Base-by-base conservation (phyloP, 2,329 filamentous ascomycete species). In the Fusarium euwallaceae region DNA sequence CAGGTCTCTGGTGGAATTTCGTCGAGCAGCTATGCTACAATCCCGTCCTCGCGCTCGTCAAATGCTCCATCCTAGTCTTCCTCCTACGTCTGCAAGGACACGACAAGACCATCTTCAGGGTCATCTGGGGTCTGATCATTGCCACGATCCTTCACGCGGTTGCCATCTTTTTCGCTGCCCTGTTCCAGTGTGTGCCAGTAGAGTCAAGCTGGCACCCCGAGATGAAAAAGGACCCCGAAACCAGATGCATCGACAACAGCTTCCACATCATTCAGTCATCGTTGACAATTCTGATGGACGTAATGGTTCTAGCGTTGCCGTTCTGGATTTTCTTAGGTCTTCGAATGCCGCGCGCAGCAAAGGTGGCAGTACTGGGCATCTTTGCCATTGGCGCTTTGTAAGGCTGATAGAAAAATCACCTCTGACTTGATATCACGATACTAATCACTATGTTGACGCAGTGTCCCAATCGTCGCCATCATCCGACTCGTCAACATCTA, bases 11-110 rank as follows among this genome's bases (percentile, higher is more conserved):
- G 75, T 84, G 80, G 80, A 83, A 83, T 74, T 86, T 83, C 43
- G 72, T 83, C 16, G 82, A 82, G 39, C 82, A 86, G 27, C 76
- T 86, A 39, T 77, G 84, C 2, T 87, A 87, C 76, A 87, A 86
- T 51, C 85, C 85, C 1, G 83, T 87, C 34, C 74, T 87, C 3
- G 84, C 84, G 29, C 78, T 87, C 11, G 84, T 86, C 67, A 87
- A 87, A 67, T 80, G 82, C 14, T 87, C 86, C 1, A 79, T 86
- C 27, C 79, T 87, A 7, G 71, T 87, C 10, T 86, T 86, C 69
- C 80, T 87, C 24, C 78, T 85, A 20, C 83, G 84, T 2, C 79
- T 87, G 0, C 81, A 83, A 4, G 84, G 83, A 0, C 82, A 84
- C 64, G 84, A 84, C 66, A 76, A 72, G 6, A 62, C 61, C 5